Conservation (phyloP, 441 rosid species). For the Populus hybrid region DNA sequence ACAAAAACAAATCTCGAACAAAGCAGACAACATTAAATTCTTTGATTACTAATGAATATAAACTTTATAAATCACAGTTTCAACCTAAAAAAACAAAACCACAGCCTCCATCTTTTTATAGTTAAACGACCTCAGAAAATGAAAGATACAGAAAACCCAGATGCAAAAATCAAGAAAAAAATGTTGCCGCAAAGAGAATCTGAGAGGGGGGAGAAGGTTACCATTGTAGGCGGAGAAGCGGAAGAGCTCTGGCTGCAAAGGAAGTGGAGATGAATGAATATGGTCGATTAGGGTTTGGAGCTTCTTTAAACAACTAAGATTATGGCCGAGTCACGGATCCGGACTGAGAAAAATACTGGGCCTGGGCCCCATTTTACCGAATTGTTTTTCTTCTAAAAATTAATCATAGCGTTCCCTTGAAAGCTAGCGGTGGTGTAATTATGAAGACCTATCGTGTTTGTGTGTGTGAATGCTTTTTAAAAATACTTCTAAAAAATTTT, state of each 20-base stretch:
- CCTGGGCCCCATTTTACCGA: not conserved
- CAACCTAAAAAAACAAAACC: not conserved
- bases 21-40: not conserved
- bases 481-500: too few species aligned
- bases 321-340: not conserved
- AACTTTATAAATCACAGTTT: not conserved
- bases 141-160: not conserved
- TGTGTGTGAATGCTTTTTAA: too few species aligned
- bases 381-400: too few species aligned
- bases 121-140: not conserved
- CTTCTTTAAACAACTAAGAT: not conserved
- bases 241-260: not conserved
- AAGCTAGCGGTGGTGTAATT: too few species aligned
- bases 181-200: not conserved
- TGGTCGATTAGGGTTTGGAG: not conserved
- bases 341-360: not conserved
- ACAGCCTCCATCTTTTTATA: not conserved
- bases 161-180: too few species aligned
- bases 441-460: too few species aligned
- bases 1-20: not conserved
- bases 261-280: not conserved
- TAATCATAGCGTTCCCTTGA: not conserved
- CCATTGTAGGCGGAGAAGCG: not conserved
- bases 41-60: not conserved
- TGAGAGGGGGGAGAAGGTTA: not conserved